Evolutionary conservation across 2,329 filamentous ascomycete genomes (phyloP), one percentile per base, ranked within the genome.

Genomic region (Aspergillus pseudotamarii): DNA sequence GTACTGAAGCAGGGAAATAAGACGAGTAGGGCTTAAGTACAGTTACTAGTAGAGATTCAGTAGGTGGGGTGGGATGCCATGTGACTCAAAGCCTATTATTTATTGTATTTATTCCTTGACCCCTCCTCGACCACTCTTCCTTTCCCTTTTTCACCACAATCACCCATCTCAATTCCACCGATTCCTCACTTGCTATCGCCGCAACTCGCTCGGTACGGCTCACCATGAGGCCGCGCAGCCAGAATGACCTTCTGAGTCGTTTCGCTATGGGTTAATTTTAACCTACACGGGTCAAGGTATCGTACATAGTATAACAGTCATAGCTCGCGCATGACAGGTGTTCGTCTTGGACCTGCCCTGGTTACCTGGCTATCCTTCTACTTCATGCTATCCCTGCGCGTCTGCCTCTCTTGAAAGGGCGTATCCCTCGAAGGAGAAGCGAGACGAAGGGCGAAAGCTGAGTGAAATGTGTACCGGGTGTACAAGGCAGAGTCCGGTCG

Each of bases 271-370:
- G 68, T 73, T 71, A 21, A 55, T 34, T 34, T 41, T 3, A 41
- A 14, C 51, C 70, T 26, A 70, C 65, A 68, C 67, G 69, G 77
- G 68, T 80, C 78, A 79, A 80, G 78, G 78, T 80, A 80, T 78
- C 74, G 75, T 77, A 73, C 71, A 67, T 64, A 66, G 72, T 77
- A 77, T 77, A 69, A 75, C 70, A 72, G 72, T 78, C 73, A 73
- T 63, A 72, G 75, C 73, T 65, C 68, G 69, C 76, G 78, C 77
- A 79, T 80, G 78, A 76, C 78, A 80, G 78, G 78, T 80, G 78
- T 79, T 79, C 78, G 72, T 53, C 62, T 63, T 51, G 66, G 61
- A 61, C 41, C 46, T 54, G 60, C 43, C 43, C 41, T 30, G 36
- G 36, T 54, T 45, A 26, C 51, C 48, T 64, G 61, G 43, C 36